Percentiles rank a stretch among this genome's conserved stretches.
Conservation (phyloP, 805 yeast genomes). For the Candida mattraensis region DNA sequence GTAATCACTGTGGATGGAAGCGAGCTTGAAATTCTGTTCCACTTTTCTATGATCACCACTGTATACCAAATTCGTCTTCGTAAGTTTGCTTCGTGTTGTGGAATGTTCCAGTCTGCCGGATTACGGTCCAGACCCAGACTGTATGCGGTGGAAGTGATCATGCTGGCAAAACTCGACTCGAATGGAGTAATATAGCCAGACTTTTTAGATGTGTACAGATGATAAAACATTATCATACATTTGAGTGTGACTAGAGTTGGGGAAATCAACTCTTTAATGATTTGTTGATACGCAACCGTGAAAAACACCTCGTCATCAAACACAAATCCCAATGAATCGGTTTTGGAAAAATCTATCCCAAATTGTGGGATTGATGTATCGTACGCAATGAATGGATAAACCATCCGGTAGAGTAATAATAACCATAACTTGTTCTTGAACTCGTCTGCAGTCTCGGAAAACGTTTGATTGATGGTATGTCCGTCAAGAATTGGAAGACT, state of each 20-base stretch:
- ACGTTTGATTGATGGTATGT: conserved; percentile 5
- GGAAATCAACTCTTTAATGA: conserved; percentile 7
- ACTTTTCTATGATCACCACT: conserved; percentile 7
- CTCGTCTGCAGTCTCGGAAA: conserved; percentile 2
- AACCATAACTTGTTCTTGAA: conserved; percentile 6
- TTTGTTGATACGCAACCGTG: conserved; percentile 7
- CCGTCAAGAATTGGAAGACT: conserved; percentile 9
- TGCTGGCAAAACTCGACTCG: conserved; percentile 6
- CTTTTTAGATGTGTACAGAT: conserved; percentile 7
- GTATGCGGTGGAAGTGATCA: conserved; percentile 9
- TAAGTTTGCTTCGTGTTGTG: conserved; percentile 9
- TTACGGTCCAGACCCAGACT: conserved; percentile 6
- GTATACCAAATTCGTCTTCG: conserved; percentile 10
- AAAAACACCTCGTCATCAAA: conserved; percentile 9
- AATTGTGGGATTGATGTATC: conserved; percentile 10
- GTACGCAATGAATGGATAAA: conserved; percentile 8
- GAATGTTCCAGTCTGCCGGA: conserved; percentile 7
- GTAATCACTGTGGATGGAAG: conserved; percentile 5
- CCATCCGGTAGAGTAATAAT: conserved; percentile 8
- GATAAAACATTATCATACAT: conserved; percentile 8
- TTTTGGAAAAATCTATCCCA: conserved; percentile 6
- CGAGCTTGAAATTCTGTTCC: conserved; percentile 9
- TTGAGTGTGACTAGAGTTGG: conserved; percentile 10
- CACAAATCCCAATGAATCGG: conserved; percentile 9
- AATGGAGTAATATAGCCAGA: conserved; percentile 11